Evolutionary conservation across 345 rosid species (phyloP).

Genomic region (Moringa oleifera): DNA sequence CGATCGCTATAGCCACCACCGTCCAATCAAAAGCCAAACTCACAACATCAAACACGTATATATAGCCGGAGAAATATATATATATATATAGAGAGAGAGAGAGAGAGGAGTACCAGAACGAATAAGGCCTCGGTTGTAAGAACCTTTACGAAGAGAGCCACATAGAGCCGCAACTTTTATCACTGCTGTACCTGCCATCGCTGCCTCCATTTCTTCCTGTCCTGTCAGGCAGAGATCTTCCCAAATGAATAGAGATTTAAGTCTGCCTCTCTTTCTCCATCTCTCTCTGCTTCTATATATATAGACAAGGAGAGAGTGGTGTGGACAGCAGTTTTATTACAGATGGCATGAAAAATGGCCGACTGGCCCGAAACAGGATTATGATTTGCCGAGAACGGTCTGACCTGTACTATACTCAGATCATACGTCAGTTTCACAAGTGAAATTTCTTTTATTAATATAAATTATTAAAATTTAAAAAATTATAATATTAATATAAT

Average conservation of each 20-base stretch:
- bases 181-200: constrained; percentile 27
- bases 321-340: no score
- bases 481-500: no score
- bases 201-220: constrained; percentile 36
- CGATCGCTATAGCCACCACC: constrained; percentile 27
- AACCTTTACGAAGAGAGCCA: constrained; percentile 75
- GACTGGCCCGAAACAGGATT: no score
- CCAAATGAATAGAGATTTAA: no score
- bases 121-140: constrained; percentile 64
- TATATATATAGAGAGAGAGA: not conserved
- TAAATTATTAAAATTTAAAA: no score
- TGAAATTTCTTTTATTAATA: no score
- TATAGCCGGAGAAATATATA: not conserved
- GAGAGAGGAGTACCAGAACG: constrained; percentile 47
- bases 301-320: not conserved
- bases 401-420: no score
- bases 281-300: not conserved
- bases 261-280: no score
- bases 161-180: constrained; percentile 72
- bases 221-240: no score
- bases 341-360: no score
- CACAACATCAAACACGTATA: not conserved
- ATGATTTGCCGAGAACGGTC: no score
- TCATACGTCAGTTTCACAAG: no score
- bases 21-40: not conserved